These are phyloP conservation scores for Neoboletus brunneissimus DNA, from an alignment of 768 basidiomycete species.

Conservation along the genomic window DNA sequence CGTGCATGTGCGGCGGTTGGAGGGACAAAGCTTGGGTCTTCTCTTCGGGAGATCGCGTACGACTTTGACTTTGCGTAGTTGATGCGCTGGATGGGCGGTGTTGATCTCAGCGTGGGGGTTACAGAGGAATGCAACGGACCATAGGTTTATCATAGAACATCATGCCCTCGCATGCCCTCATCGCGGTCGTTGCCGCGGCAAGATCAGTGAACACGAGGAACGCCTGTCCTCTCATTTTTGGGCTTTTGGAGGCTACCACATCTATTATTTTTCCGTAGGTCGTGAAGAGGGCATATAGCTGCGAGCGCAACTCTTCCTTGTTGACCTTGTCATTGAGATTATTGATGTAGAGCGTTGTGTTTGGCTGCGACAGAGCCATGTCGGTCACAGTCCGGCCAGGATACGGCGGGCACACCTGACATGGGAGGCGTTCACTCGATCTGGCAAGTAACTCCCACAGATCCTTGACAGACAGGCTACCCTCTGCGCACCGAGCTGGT, in stretches of 20 bases:
- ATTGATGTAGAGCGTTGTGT: slow-evolving; percentile 86
- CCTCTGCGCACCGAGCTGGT: not conserved
- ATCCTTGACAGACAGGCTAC: not conserved
- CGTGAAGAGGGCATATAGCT: slow-evolving; percentile 86
- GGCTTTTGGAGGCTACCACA: slow-evolving; percentile 82
- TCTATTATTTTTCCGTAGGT: slow-evolving; percentile 94
- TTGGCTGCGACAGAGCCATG: slow-evolving; percentile 64
- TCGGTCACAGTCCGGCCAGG: slow-evolving; percentile 12
- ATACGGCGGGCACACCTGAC: not conserved
- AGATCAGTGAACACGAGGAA: slow-evolving; percentile 96
- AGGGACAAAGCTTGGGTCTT: slow-evolving; percentile 80
- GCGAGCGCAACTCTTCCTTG: slow-evolving; percentile 81
- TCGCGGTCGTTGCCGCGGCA: slow-evolving; percentile 83
- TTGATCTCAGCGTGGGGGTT: slow-evolving; percentile 7
- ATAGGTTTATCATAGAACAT: slow-evolving; percentile 89
- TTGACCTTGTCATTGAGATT: slow-evolving; percentile 92
- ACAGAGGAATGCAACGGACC: slow-evolving; percentile 46
- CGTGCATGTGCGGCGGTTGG: slow-evolving; percentile 65
- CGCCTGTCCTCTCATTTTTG: slow-evolving; percentile 89
- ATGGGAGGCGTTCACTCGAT: not conserved
- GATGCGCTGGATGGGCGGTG: slow-evolving; percentile 60
- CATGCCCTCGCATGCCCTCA: slow-evolving; percentile 93
- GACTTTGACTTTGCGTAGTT: slow-evolving; percentile 89
- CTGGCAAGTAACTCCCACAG: slow-evolving; percentile 26
- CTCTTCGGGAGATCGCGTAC: slow-evolving; percentile 72